Conservation (phyloP, 2,329 filamentous ascomycete genomes). For the Colletotrichum magnum region DNA sequence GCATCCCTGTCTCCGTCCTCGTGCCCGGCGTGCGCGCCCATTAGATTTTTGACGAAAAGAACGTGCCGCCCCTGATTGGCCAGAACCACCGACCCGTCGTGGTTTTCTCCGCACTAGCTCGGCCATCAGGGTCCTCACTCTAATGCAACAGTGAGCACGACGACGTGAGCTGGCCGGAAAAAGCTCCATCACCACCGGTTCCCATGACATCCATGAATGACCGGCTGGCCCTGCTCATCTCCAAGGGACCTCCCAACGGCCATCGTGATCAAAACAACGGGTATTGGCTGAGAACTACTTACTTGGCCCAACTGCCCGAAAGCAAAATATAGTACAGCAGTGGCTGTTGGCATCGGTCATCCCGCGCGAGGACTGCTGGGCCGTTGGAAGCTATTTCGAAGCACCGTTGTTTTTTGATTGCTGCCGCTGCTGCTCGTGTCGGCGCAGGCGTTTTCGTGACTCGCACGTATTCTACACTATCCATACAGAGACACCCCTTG, state of each 20-base stretch:
- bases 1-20: slow-evolving; percentile 25
- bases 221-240: no score
- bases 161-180: neutral
- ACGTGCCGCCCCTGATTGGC: slow-evolving; percentile 21
- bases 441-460: neutral
- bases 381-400: neutral
- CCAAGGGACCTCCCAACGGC: no score
- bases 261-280: no score
- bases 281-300: no score
- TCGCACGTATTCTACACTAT: neutral
- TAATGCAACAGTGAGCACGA: neutral
- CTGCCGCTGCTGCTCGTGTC: neutral
- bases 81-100: slow-evolving; percentile 18
- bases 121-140: slow-evolving; percentile 37
- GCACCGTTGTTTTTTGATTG: neutral
- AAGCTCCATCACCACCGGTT: neutral
- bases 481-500: no score
- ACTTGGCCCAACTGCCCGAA: neutral
- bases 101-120: slow-evolving; percentile 36
- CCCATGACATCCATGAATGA: neutral
- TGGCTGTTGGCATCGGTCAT: neutral
- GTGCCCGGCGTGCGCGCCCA: neutral
- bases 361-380: neutral
- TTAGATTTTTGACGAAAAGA: slow-evolving; percentile 9
- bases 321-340: neutral